Evolutionary conservation across 257 asterid species (phyloP), one percentile per base, ranked within the genome.

Genomic region (Capsicum baccatum): DNA sequence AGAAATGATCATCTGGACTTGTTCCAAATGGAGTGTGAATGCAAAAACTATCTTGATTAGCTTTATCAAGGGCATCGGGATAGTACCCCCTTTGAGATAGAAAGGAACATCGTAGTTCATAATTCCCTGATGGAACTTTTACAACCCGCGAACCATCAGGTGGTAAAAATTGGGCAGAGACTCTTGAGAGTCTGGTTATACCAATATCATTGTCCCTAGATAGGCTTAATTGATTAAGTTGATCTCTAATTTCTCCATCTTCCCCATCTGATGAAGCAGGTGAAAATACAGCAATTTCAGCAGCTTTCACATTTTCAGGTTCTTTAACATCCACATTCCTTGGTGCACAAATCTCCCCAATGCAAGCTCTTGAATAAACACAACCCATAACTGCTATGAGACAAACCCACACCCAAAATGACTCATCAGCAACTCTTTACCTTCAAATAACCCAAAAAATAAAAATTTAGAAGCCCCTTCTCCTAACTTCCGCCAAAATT

Each of bases 31-130:
- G 98, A 80, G 97, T 93, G 83, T 93, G 97, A 81, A 96, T 92
- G 91, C 97, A 94, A 79, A 93, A 96, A 91, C 98, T 96, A 83
- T 96, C 99, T 83, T 96, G 99, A 90, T 96, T 96, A 70, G 97
- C 95, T 86, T 96, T 96, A 88, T 96, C 98, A 70, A 96, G 97
- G 17, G 98, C 98, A 91, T 96, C 99, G 8, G 99, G 99, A 83
- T 96, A 96, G 88, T 94, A 96, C 9, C 99, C 99, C 86, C 98
- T 92, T 90, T 96, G 99, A 50, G 98, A 96, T 66, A 96, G 85
- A 89, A 91, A 96, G 13, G 99, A 96, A 90, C 89, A 94, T 19
- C 90, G 90, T 66, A 96, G 86, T 80, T 96, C 98, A 87, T 92
- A 94, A 85, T 86, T 88, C 83, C 88, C 96, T 5, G 95, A 87